Base-by-base conservation (phyloP, 352 stramenopile genomes). In the Pythium volutum region DNA sequence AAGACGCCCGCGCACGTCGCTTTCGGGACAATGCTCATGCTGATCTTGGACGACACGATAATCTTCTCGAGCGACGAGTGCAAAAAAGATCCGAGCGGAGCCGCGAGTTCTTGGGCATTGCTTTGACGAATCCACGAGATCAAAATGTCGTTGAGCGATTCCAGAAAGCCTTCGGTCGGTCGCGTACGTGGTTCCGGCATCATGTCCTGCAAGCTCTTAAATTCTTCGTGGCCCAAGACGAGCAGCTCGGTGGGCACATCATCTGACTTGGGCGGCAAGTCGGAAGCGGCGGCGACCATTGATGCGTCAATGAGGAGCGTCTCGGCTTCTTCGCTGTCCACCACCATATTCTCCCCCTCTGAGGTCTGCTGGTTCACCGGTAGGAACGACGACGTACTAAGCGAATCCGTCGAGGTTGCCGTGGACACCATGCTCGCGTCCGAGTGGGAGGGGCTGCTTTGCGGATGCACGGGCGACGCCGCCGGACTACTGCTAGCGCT, bases 91-190 rank as follows among this genome's bases (percentile, higher is more conserved):
- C 84, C 84, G 10, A 93, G 56, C 1, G 75, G 65, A 14, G 69
- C 69, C 38, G 81, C 80, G 11, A 93, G 70, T 48, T 89, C 81
- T 10, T 87, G 68, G 2, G 80, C 80, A 47, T 88, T 93, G 34
- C 87, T 73, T 70, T 89, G 79, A 4, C 81, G 81, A 65, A 88
- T 90, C 84, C 84, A 93, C 29, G 76, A 89, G 64, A 90, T 90
- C 20, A 92, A 65, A 66, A 92, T 88, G 55, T 93, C 83, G 55
- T 93, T 93, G 36, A 93, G 66, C 9, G 77, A 88, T 62, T 91
- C 81, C 20, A 93, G 49, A 48, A 93, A 93, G 23, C 75, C 80
- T 53, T 93, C 81, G 0, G 81, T 84, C 0, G 81, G 81, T 23
- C 76, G 69, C 11, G 74, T 84, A 29, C 72, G 83, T 5, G 81